Conservation (phyloP, 192 early-diverging fungal genomes). For the Podila verticillata region DNA sequence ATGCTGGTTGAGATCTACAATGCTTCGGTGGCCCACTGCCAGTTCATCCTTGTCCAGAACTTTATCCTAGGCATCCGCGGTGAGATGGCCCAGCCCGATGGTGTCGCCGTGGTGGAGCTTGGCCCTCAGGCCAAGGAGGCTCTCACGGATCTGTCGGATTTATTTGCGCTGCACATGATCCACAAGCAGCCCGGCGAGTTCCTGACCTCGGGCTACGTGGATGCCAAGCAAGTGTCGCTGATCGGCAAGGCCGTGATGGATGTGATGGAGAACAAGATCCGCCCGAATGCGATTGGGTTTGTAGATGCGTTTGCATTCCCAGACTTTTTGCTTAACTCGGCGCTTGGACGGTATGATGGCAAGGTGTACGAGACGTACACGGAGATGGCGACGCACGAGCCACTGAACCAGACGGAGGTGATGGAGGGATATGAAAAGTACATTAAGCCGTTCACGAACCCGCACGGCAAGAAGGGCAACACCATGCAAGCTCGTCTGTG, state of each 20-base stretch:
- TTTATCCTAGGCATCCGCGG: conserved; percentile 70
- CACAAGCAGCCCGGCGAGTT: conserved; percentile 76
- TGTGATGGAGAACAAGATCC: conserved; percentile 64
- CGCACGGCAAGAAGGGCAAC: conserved; percentile 23
- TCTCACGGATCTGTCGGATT: conserved; percentile 51
- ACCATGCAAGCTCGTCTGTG: conserved; percentile 24
- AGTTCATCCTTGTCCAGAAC: conserved; percentile 77
- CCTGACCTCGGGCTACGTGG: conserved; percentile 62
- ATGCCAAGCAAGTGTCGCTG: conserved; percentile 51
- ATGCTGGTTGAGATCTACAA: conserved; percentile 78
- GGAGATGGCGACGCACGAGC: conserved; percentile 53
- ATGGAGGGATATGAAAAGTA: conserved; percentile 41
- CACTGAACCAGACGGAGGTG: conserved; percentile 41
- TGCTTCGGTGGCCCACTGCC: conserved; percentile 79
- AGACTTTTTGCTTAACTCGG: conserved; percentile 80
- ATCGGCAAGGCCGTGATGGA: conserved; percentile 60
- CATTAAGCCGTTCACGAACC: conserved; percentile 38
- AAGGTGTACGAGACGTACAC: conserved; percentile 72
- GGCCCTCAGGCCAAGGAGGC: conserved; percentile 47
- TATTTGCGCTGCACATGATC: conserved; percentile 71
- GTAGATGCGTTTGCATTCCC: conserved; percentile 84
- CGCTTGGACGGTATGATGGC: conserved; percentile 79
- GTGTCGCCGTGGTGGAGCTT: conserved; percentile 33
- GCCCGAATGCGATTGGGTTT: conserved; percentile 78
- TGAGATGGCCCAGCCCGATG: conserved; percentile 47